Evolutionary conservation across 2,329 filamentous ascomycete genomes (phyloP).

Genomic region (Nemania diffusa): DNA sequence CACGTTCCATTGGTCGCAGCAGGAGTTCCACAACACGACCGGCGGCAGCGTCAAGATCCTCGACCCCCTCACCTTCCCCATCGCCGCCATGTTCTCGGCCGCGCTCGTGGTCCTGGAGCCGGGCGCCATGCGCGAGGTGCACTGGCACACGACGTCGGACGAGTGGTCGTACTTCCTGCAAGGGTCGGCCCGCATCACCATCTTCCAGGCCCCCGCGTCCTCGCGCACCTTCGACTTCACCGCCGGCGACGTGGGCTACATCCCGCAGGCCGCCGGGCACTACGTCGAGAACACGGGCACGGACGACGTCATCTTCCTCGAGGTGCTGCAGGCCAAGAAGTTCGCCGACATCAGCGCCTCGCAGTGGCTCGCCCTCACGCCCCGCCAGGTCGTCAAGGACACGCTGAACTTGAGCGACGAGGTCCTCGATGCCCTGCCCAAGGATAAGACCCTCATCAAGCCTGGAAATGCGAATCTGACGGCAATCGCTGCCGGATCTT

Average conservation of each 20-base stretch:
- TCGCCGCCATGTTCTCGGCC: slow-evolving; percentile 64
- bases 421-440: slow-evolving; percentile 52
- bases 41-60: slow-evolving; percentile 70
- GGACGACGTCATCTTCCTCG: slow-evolving; percentile 67
- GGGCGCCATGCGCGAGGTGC: slow-evolving; percentile 72
- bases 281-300: slow-evolving; percentile 71
- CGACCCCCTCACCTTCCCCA: slow-evolving; percentile 66
- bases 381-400: slow-evolving; percentile 67
- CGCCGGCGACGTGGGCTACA: slow-evolving; percentile 69
- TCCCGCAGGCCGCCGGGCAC: slow-evolving; percentile 64
- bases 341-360: slow-evolving; percentile 66
- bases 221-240: slow-evolving; percentile 68
- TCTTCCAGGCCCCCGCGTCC: slow-evolving; percentile 62
- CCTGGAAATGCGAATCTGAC: slow-evolving; percentile 54
- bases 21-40: slow-evolving; percentile 61
- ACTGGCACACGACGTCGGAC: slow-evolving; percentile 70
- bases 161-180: slow-evolving; percentile 71
- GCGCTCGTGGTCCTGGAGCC: slow-evolving; percentile 68
- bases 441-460: slow-evolving; percentile 57
- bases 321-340: slow-evolving; percentile 63
- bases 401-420: slow-evolving; percentile 58
- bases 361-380: slow-evolving; percentile 68
- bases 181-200: slow-evolving; percentile 65
- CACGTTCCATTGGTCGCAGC: slow-evolving; percentile 63
- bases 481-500: slow-evolving; percentile 37